phyloP scores from a whole-genome alignment of 1,284 basidiomycete species.

The Apiotrichum veenhuisii region DNA sequence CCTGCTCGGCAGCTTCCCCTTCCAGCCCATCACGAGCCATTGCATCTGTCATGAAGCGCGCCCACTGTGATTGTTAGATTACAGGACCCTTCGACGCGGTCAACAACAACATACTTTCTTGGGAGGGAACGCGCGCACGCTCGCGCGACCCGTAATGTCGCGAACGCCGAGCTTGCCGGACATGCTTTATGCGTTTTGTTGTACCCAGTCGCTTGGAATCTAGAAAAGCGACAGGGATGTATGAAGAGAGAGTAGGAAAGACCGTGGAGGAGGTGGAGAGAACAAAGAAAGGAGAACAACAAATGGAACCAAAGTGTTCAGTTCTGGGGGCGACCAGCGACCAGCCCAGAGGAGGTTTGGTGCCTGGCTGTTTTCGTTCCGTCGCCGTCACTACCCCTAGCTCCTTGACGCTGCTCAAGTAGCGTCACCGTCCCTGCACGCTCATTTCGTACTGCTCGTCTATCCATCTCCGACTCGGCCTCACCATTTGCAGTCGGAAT shows the following conservation, averaged over 20 bases:
- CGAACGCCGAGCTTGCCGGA: constrained; percentile 6
- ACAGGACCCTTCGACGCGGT: neutral
- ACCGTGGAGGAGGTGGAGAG: neutral
- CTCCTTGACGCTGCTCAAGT: neutral
- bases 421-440: neutral
- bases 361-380: constrained; percentile 4
- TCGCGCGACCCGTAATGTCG: constrained; percentile 15
- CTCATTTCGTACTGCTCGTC: neutral
- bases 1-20: constrained; percentile 8
- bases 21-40: neutral
- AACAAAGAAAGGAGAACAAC: neutral
- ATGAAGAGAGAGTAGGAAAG: neutral
- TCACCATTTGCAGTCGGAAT: neutral
- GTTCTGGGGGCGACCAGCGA: too few species aligned
- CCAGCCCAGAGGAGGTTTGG: too few species aligned
- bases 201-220: neutral
- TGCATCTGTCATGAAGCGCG: constrained; percentile 4
- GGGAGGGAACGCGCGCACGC: constrained; percentile 14
- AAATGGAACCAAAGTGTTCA: neutral
- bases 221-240: neutral
- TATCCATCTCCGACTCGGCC: neutral
- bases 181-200: neutral
- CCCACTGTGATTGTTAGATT: constrained; percentile 6
- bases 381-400: too few species aligned
- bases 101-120: constrained; percentile 7